Evolutionary conservation across 148 eudicot species (phyloP).

Genomic region (Cornus controversa): DNA sequence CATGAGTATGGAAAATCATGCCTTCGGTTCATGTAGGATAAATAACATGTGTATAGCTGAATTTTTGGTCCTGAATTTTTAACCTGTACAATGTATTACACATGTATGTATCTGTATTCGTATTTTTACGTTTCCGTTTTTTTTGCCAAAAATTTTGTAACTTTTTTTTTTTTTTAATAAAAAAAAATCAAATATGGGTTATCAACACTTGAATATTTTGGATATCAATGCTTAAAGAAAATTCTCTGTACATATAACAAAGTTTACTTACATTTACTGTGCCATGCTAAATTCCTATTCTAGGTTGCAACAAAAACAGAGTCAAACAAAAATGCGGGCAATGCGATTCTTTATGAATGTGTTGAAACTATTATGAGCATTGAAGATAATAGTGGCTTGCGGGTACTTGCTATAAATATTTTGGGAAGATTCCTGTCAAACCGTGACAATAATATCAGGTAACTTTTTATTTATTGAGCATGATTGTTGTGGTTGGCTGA

Average conservation of each 20-base stretch:
- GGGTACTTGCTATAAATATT: conserved; percentile 97
- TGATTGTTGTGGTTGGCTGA: neutral
- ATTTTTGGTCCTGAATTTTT: no score
- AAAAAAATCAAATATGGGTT: no score
- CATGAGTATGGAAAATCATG: neutral
- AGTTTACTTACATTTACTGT: neutral
- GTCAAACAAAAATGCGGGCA: conserved; percentile 95
- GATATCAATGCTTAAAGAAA: neutral
- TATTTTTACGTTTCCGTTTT: no score
- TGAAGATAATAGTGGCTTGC: conserved; percentile 94
- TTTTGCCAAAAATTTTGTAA: no score
- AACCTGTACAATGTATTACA: no score
- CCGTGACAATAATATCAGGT: conserved; percentile 98
- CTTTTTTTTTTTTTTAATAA: no score
- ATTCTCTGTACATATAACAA: no score
- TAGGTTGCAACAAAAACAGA: conserved; percentile 99
- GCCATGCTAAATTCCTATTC: conserved; percentile 5
- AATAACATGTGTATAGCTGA: no score
- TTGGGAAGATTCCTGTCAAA: conserved; percentile 96
- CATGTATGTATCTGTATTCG: no score
- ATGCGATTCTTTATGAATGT: conserved; percentile 97
- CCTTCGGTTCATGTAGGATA: neutral
- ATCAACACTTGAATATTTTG: neutral
- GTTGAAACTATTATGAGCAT: conserved; percentile 93
- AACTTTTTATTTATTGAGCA: conserved; percentile 11